Evolutionary conservation across 1,284 basidiomycete genomes (phyloP).

Genomic region (Anthracocystis panici-leucophaei): DNA sequence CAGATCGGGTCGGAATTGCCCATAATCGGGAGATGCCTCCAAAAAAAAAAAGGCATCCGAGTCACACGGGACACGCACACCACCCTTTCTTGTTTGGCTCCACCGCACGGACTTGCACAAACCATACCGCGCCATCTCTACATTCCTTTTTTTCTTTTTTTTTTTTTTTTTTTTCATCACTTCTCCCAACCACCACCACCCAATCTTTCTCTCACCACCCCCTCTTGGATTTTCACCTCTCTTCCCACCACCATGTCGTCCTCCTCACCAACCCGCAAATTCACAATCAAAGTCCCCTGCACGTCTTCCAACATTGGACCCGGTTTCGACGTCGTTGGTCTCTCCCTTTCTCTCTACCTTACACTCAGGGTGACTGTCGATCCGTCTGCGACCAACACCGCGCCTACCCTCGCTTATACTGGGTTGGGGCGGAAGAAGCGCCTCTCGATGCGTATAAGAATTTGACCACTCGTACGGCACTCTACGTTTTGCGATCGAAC

Average conservation of each 20-base stretch:
- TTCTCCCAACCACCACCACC: background rate
- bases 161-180: background rate
- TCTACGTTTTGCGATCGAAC: conserved; percentile 94
- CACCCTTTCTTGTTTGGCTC: too few species aligned
- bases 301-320: conserved; percentile 99
- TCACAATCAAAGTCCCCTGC: conserved; percentile 85
- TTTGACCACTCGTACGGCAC: conserved; percentile 94
- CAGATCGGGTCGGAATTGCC: too few species aligned
- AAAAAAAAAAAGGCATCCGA: background rate
- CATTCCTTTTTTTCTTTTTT: too few species aligned
- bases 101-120: too few species aligned
- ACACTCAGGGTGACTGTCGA: conserved; percentile 77
- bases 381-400: conserved; percentile 13
- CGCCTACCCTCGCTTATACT: conserved; percentile 80
- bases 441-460: conserved; percentile 97
- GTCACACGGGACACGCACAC: too few species aligned
- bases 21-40: too few species aligned
- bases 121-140: too few species aligned
- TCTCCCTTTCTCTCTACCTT: conserved; percentile 90
- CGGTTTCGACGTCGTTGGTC: conserved; percentile 97
- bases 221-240: too few species aligned
- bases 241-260: conserved; percentile 4
- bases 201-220: too few species aligned
- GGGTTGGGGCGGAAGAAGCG: conserved; percentile 92
- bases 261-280: conserved; percentile 46